phyloP scores from a whole-genome alignment of 768 basidiomycete species.

The Psilocybe tampanensis region DNA sequence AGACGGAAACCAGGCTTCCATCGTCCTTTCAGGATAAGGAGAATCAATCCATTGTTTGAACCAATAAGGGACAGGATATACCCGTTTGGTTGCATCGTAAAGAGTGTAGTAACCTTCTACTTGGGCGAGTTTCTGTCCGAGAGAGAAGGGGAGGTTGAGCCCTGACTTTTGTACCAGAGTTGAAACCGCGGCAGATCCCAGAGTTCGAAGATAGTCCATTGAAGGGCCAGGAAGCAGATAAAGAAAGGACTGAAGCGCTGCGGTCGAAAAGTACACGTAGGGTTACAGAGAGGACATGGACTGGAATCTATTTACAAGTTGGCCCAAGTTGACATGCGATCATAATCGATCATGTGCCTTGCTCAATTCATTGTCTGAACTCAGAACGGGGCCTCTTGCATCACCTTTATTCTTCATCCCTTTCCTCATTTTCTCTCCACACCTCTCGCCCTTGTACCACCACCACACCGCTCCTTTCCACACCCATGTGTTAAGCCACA shows the following conservation, averaged over 20 bases:
- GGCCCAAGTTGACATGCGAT: background rate
- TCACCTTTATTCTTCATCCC: background rate
- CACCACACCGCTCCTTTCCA: background rate
- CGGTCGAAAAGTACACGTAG: background rate
- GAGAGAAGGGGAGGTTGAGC: slow-evolving; percentile 83
- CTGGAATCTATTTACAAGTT: background rate
- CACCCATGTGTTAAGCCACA: background rate
- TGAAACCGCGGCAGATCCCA: slow-evolving; percentile 87
- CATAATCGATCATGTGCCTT: slow-evolving; percentile 14
- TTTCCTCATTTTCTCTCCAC: too few relatives aligned
- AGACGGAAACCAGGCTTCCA: slow-evolving; percentile 80
- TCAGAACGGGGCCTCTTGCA: background rate
- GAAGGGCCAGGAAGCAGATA: background rate
- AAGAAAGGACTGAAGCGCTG: background rate
- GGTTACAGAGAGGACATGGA: background rate
- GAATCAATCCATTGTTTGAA: background rate
- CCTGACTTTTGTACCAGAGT: slow-evolving; percentile 94
- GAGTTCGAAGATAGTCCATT: slow-evolving; percentile 83
- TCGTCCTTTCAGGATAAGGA: slow-evolving; percentile 71
- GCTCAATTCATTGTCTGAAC: slow-evolving; percentile 1
- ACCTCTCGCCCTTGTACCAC: too few relatives aligned
- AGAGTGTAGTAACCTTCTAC: slow-evolving; percentile 81
- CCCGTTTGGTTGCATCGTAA: slow-evolving; percentile 88
- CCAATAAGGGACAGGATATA: slow-evolving; percentile 28
- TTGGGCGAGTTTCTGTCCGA: slow-evolving; percentile 72